A percentile compares a stretch with the other conserved stretches of the same genome.
These are phyloP conservation scores for Penicillium atrosanguineum DNA, from an alignment of 495 filamentous ascomycete species.

Conservation along the genomic window DNA sequence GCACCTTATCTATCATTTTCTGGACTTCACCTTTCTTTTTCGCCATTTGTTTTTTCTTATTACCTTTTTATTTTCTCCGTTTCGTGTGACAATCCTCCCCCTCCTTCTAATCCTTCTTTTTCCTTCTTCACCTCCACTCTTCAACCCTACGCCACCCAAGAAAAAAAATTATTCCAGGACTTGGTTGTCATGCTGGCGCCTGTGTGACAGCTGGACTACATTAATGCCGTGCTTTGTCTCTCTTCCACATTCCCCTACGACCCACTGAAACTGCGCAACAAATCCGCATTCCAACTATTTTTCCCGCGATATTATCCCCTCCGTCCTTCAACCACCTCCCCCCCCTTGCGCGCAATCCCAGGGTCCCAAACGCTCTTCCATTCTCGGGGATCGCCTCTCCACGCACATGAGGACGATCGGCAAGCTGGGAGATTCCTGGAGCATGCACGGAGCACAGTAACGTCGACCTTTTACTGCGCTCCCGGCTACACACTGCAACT, in stretches of 20 bases:
- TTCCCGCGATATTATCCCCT: slow-evolving; percentile 7
- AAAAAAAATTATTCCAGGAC: slow-evolving; percentile 18
- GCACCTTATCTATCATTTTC: slow-evolving; percentile 30
- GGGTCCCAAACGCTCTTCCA: slow-evolving; percentile 31
- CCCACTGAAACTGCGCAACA: slow-evolving; percentile 41
- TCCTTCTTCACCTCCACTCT: slow-evolving; percentile 12
- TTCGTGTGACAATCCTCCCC: slow-evolving; percentile 2
- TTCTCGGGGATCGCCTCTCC: slow-evolving; percentile 33
- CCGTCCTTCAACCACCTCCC: slow-evolving; percentile 8
- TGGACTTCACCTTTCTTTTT: not conserved
- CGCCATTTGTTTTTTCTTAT: slow-evolving; percentile 13
- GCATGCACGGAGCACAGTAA: slow-evolving; percentile 51
- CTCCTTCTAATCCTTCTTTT: slow-evolving; percentile 7
- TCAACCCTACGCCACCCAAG: slow-evolving; percentile 9
- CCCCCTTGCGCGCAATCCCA: slow-evolving; percentile 42
- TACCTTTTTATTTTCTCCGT: slow-evolving; percentile 8
- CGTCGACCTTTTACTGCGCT: slow-evolving; percentile 34
- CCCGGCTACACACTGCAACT: slow-evolving; percentile 24
- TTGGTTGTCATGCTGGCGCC: slow-evolving; percentile 42
- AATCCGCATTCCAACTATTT: slow-evolving; percentile 38
- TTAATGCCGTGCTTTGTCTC: slow-evolving; percentile 45
- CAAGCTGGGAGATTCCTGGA: slow-evolving; percentile 47
- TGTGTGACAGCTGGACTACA: slow-evolving; percentile 46
- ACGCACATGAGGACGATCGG: slow-evolving; percentile 45
- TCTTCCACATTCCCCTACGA: slow-evolving; percentile 40